Percentiles rank a stretch among this genome's conserved stretches.
These are phyloP conservation scores for Vishniacozyma victoriae DNA, from an alignment of 768 basidiomycete species.

Conservation along the genomic window DNA sequence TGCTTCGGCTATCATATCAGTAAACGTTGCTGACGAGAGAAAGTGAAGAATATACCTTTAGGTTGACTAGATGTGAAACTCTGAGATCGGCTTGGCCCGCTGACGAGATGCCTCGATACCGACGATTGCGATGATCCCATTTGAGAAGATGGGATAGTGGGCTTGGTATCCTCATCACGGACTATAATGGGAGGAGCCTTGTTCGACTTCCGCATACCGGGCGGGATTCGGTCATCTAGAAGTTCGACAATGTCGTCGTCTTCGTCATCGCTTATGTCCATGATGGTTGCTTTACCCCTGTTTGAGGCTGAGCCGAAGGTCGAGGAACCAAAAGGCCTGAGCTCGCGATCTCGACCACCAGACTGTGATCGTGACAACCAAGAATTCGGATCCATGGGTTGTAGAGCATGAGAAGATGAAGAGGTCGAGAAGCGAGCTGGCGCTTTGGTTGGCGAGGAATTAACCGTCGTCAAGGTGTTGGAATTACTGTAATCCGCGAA, in stretches of 20 bases:
- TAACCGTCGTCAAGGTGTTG: neutral
- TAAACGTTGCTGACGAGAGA: too few species aligned
- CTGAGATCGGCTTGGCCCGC: too few species aligned
- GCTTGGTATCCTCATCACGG: too few species aligned
- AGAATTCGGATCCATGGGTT: neutral
- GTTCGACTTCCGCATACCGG: conserved; percentile 13
- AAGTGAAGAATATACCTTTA: too few species aligned
- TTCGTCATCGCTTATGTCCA: conserved; percentile 2
- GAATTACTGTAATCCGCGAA: neutral
- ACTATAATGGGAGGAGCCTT: too few species aligned
- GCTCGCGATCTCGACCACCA: neutral
- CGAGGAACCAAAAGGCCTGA: neutral
- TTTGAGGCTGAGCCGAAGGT: neutral
- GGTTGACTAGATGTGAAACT: too few species aligned
- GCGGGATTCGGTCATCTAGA: conserved; percentile 13
- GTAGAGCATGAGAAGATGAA: neutral
- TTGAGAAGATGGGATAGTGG: too few species aligned
- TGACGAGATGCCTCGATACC: too few species aligned
- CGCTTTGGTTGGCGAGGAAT: neutral
- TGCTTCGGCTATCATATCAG: too few species aligned
- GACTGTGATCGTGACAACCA: conserved; percentile 2
- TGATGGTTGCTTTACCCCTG: too few species aligned
- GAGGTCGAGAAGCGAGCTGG: neutral
- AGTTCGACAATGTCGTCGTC: conserved; percentile 18
- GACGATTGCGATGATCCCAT: too few species aligned